phyloP scores from a whole-genome alignment of 2,329 filamentous ascomycete genomes.

The Alternaria postmessia region DNA sequence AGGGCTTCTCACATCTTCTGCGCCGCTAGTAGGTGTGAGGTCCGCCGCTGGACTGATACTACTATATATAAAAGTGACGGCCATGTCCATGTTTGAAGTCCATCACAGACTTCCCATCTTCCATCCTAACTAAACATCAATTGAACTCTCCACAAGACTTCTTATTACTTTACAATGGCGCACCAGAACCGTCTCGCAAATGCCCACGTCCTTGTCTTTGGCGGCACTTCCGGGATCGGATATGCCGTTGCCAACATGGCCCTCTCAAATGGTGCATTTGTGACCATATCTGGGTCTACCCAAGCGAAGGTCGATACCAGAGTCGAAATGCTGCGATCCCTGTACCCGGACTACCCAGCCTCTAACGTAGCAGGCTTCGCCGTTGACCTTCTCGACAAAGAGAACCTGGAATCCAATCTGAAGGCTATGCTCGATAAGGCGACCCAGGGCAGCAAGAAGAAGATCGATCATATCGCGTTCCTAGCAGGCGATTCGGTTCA shows the following conservation, averaged over 20 bases:
- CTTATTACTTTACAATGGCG: slow-evolving; percentile 30
- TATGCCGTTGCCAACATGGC: slow-evolving; percentile 66
- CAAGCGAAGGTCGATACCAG: slow-evolving; percentile 60
- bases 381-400: slow-evolving; percentile 37
- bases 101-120: not conserved
- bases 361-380: slow-evolving; percentile 35
- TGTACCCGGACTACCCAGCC: slow-evolving; percentile 46
- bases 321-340: slow-evolving; percentile 55
- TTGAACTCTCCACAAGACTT: not conserved
- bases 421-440: slow-evolving; percentile 37
- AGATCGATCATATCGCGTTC: slow-evolving; percentile 45
- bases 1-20: not conserved
- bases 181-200: slow-evolving; percentile 58
- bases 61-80: not conserved
- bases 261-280: slow-evolving; percentile 62
- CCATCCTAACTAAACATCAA: not conserved
- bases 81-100: not conserved
- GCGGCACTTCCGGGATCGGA: slow-evolving; percentile 72
- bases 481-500: slow-evolving; percentile 37
- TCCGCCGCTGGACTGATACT: not conserved
- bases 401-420: slow-evolving; percentile 39
- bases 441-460: slow-evolving; percentile 36
- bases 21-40: not conserved
- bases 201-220: slow-evolving; percentile 66
- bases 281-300: slow-evolving; percentile 68